Evolutionary conservation across 73 alveolate genomes (phyloP), one percentile per base, ranked within the genome.

Genomic region (Paramecium sexaurelia): DNA sequence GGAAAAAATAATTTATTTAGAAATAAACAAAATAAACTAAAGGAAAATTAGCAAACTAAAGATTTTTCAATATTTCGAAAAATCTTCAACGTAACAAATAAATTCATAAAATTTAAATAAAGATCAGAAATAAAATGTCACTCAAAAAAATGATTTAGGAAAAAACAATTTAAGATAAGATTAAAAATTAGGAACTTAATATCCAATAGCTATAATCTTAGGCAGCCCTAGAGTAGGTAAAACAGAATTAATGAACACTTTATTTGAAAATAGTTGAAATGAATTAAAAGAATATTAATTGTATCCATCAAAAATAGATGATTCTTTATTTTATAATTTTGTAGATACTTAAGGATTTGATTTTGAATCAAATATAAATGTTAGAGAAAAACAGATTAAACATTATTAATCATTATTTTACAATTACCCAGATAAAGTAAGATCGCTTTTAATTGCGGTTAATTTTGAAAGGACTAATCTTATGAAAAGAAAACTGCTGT

Each of bases 381-480:
- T 5, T 19, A 45, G 57, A 11, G 57, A 45, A 22, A 22, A 0
- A 15, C 26, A 45, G n/a, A 45, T 45, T 7, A 45, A 45, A 45
- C 11, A 0, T 0, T 45, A 13, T 45, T 11, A 45, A 7, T 6
- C 11, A 4, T 45, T 45, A 13, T 45, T 45, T 22, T 13, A 2
- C 11, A 0, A 45, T 15, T 13, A 3, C n/a, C 0, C 20, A 13
- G n/a, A 45, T 11, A 1, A n/a, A 56, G 19, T 56, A 3, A 13
- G 37, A 9, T 24, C 75, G 11, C 3, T 56, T 13, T 22, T 27
- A 13, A 8, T 56, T 20, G 75, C 19, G 5, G 75, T 56, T 20
- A 56, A 56, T 56, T 56, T 56, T 56, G 75, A 56, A 56, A 56
- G 75, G 5, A 56, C 75, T 56, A 35, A 56, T 56, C 19, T 56